Conservation (phyloP, 2,329 filamentous ascomycete genomes). For the Alternaria sp. region DNA sequence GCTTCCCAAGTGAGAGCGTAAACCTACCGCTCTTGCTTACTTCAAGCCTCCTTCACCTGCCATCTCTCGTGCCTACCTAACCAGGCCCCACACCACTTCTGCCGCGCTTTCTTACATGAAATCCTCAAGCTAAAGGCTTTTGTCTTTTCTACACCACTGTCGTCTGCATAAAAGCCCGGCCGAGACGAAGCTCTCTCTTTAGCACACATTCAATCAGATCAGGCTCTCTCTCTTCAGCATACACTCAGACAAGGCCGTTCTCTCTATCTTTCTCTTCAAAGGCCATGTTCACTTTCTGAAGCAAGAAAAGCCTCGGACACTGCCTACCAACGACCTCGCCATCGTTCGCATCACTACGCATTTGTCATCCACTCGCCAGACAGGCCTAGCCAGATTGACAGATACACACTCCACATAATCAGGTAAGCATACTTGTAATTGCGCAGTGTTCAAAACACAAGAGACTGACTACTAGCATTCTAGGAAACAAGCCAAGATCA, state of each 20-base stretch:
- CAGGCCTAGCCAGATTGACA: neutral
- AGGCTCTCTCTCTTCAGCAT: neutral
- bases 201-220: neutral
- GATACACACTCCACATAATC: neutral
- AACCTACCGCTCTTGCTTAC: conserved; percentile 4
- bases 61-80: neutral
- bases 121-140: neutral
- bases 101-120: neutral
- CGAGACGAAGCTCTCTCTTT: neutral
- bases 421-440: neutral
- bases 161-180: neutral
- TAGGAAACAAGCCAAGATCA: neutral
- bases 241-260: neutral
- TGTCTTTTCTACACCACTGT: neutral
- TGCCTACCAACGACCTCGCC: too few species aligned
- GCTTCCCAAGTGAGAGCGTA: neutral
- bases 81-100: neutral
- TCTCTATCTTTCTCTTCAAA: neutral
- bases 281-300: neutral
- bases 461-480: neutral
- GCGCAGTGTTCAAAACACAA: neutral
- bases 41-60: conserved; percentile 11
- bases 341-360: neutral
- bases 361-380: neutral
- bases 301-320: too few species aligned